phyloP scores from a whole-genome alignment of 106 monocot genomes.

The Acorus calamus region DNA sequence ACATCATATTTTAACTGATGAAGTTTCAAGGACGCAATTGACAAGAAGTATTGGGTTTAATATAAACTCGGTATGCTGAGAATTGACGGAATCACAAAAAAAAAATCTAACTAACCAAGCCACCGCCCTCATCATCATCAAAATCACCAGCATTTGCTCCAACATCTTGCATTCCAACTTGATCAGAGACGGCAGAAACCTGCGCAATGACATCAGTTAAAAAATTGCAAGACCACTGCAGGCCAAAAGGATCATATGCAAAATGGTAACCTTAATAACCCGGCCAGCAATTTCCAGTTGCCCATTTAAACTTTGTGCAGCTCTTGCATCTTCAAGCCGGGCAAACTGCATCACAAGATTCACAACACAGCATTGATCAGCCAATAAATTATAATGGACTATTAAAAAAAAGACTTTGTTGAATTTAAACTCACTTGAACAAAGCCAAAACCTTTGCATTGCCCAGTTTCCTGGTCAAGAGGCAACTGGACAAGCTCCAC shows the following conservation, averaged over 20 bases:
- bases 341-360: slow-evolving; percentile 35
- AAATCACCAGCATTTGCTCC: slow-evolving; percentile 48
- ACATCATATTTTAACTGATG: too few species aligned
- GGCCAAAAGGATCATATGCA: not conserved
- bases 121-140: slow-evolving; percentile 71
- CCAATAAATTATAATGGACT: not conserved
- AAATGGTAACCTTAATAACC: slow-evolving; percentile 45
- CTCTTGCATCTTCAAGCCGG: slow-evolving; percentile 70
- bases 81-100: not conserved
- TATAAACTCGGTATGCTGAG: not conserved
- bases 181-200: slow-evolving; percentile 62
- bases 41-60: not conserved
- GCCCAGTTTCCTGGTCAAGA: slow-evolving; percentile 46
- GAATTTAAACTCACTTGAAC: slow-evolving; percentile 37
- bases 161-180: slow-evolving; percentile 41
- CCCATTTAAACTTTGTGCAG: slow-evolving; percentile 68
- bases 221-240: not conserved
- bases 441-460: slow-evolving; percentile 70
- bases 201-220: slow-evolving; percentile 3
- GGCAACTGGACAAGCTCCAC: slow-evolving; percentile 75
- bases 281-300: slow-evolving; percentile 75
- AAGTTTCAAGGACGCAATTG: too few species aligned
- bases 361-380: not conserved
- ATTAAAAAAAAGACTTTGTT: not conserved
- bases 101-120: slow-evolving; percentile 31